Conservation (phyloP, 2,329 filamentous ascomycete genomes). For the Ophiostoma perfectum region DNA sequence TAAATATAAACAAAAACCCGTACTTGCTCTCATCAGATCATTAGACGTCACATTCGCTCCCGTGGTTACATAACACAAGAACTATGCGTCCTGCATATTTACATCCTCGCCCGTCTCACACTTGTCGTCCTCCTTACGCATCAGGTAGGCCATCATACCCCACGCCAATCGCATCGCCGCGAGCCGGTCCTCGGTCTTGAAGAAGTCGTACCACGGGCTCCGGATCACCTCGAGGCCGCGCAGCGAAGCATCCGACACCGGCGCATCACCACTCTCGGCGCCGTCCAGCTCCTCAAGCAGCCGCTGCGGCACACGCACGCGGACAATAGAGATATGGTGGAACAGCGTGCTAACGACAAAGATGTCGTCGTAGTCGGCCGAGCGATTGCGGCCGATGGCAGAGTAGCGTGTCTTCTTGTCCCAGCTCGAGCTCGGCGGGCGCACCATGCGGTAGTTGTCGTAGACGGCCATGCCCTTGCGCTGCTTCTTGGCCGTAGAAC, state of each 20-base stretch:
- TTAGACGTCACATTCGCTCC: not conserved
- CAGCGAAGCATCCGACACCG: not conserved
- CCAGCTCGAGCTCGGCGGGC: conserved; percentile 54
- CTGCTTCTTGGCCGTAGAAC: conserved; percentile 39
- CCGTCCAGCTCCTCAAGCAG: conserved; percentile 52
- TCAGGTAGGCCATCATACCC: conserved; percentile 56
- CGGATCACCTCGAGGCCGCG: conserved; percentile 48
- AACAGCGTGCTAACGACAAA: conserved; percentile 58
- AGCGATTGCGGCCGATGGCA: conserved; percentile 48
- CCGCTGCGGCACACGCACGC: conserved; percentile 52
- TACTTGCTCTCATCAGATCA: not conserved
- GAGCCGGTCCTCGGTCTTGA: conserved; percentile 48
- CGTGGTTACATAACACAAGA: not conserved
- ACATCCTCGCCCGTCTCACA: conserved; percentile 19
- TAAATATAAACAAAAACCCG: too few species aligned
- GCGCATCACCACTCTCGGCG: conserved; percentile 30
- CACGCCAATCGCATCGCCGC: conserved; percentile 54
- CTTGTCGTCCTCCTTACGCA: conserved; percentile 37
- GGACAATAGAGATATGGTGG: conserved; percentile 55
- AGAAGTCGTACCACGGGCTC: conserved; percentile 58
- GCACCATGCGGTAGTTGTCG: conserved; percentile 59
- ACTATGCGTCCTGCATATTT: conserved; percentile 7
- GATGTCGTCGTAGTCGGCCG: conserved; percentile 52
- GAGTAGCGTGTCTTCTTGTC: conserved; percentile 55
- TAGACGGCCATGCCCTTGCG: conserved; percentile 55